Evolutionary conservation across 1,139 yeast species (phyloP).

Genomic region (Diutina sp.): DNA sequence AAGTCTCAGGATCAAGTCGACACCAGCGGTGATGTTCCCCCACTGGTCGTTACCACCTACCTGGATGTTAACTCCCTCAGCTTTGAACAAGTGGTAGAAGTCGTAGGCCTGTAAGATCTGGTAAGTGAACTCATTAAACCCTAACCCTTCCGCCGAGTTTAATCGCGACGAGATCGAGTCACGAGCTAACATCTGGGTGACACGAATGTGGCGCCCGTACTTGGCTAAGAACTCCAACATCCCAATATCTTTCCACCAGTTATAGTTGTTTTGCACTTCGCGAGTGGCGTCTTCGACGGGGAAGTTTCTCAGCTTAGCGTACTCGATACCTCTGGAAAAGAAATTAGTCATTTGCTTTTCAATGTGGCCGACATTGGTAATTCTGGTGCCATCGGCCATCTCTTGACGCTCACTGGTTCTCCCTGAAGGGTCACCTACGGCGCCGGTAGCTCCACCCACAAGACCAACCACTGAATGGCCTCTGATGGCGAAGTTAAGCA

Average conservation of each 20-base stretch:
- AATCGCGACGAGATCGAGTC: slow-evolving; percentile 77
- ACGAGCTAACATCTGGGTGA: slow-evolving; percentile 78
- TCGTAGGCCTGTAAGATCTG: slow-evolving; percentile 92
- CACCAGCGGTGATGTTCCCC: slow-evolving; percentile 97
- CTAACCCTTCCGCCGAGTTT: slow-evolving; percentile 60
- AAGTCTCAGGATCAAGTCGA: slow-evolving; percentile 69
- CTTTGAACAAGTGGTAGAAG: slow-evolving; percentile 66
- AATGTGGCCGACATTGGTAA: slow-evolving; percentile 47
- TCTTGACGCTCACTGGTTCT: slow-evolving; percentile 59
- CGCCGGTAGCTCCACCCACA: slow-evolving; percentile 97
- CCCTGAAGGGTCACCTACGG: slow-evolving; percentile 96
- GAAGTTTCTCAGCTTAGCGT: slow-evolving; percentile 45
- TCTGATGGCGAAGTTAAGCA: slow-evolving; percentile 69
- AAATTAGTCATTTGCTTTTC: slow-evolving; percentile 49
- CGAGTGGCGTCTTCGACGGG: slow-evolving; percentile 14
- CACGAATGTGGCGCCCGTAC: slow-evolving; percentile 71
- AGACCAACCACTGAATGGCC: slow-evolving; percentile 78
- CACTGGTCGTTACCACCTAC: slow-evolving; percentile 98
- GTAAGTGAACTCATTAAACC: slow-evolving; percentile 88
- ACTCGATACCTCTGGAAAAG: slow-evolving; percentile 46
- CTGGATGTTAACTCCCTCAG: slow-evolving; percentile 54
- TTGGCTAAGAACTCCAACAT: slow-evolving; percentile 67
- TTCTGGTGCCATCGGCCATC: slow-evolving; percentile 39
- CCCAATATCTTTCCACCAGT: slow-evolving; percentile 77
- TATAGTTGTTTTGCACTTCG: slow-evolving; percentile 46